These are phyloP conservation scores for Phyllachora maydis DNA, from an alignment of 2,329 filamentous ascomycete genomes.

Conservation along the genomic window DNA sequence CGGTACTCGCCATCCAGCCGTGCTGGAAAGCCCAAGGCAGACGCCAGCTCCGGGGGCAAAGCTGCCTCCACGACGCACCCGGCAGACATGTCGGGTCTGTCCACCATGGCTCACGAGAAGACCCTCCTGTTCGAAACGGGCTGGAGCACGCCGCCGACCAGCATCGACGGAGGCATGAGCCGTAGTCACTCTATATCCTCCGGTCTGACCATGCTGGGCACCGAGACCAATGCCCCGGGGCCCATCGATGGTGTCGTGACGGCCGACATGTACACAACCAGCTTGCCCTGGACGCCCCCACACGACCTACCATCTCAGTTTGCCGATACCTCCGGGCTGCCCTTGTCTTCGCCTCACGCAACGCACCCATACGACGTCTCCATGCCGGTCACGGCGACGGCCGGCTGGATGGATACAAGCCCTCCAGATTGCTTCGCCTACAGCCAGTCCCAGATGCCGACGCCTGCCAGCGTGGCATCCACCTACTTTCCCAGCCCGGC, in stretches of 20 bases:
- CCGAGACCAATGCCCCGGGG: conserved; percentile 5
- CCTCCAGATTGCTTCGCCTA: conserved; percentile 13
- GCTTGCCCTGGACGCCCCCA: conserved; percentile 18
- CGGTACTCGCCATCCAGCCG: conserved; percentile 30
- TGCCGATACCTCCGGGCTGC: conserved; percentile 11
- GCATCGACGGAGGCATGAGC: conserved; percentile 13
- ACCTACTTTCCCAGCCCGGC: conserved; percentile 19
- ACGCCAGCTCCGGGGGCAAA: conserved; percentile 9
- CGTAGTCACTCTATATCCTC: conserved; percentile 15
- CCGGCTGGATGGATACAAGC: conserved; percentile 10
- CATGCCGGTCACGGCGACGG: conserved; percentile 10
- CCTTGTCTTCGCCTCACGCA: conserved; percentile 7
- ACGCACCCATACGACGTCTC: conserved; percentile 13
- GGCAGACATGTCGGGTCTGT: conserved; percentile 6
- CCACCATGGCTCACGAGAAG: conserved; percentile 7
- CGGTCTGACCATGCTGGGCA: conserved; percentile 7
- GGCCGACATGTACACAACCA: conserved; percentile 13
- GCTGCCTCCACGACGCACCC: conserved; percentile 2
- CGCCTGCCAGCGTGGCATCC: conserved; percentile 13
- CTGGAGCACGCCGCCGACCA: conserved; percentile 16
- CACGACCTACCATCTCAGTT: conserved; percentile 14
- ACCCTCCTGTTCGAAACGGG: conserved; percentile 14
- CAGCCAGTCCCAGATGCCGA: conserved; percentile 11
- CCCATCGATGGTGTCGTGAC: conserved; percentile 5
- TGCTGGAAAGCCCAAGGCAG: conserved; percentile 24